These are phyloP conservation scores for Ulota crispa DNA, from an alignment of 225 moss, liverwort and hornwort species.

Conservation along the genomic window DNA sequence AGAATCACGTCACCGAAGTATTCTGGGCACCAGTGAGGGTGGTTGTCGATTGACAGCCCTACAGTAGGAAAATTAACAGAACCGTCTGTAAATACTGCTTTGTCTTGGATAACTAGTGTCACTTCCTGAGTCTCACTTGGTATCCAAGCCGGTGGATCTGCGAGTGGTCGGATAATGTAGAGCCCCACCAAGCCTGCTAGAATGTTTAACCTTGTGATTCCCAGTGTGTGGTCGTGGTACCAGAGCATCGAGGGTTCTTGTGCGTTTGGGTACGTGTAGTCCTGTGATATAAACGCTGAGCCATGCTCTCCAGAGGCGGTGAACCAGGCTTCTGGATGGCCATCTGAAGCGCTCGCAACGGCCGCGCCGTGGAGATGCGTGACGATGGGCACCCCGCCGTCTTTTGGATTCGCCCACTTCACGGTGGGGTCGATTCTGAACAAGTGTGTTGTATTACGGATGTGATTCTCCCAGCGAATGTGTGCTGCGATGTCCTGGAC, in stretches of 20 bases:
- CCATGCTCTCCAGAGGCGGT: constrained; percentile 56
- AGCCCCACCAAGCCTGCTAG: constrained; percentile 56
- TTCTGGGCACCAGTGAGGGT: constrained; percentile 79
- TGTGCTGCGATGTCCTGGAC: constrained; percentile 15
- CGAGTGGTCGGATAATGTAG: constrained; percentile 40
- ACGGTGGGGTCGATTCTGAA: constrained; percentile 50
- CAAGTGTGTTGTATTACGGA: constrained; percentile 30
- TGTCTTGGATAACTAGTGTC: constrained; percentile 36
- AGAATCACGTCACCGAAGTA: constrained; percentile 77
- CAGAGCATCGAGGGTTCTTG: constrained; percentile 52
- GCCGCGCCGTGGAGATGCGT: constrained; percentile 71
- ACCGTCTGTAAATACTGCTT: constrained; percentile 29
- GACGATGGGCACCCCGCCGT: constrained; percentile 61
- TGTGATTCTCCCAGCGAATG: constrained; percentile 51
- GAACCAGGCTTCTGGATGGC: constrained; percentile 85
- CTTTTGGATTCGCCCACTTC: constrained; percentile 58
- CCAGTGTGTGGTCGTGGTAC: constrained; percentile 76
- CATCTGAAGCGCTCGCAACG: constrained; percentile 36
- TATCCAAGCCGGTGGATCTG: constrained; percentile 25
- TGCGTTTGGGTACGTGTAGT: constrained; percentile 60
- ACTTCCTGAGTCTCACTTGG: constrained; percentile 33
- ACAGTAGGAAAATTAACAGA: constrained; percentile 71
- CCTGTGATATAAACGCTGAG: constrained; percentile 30
- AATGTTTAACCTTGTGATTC: constrained; percentile 65
- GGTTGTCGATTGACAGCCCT: constrained; percentile 27